A percentile compares a stretch with the other conserved stretches of the same genome.
These are phyloP conservation scores for Alternaria arborescens DNA, from an alignment of 2,329 filamentous ascomycete species.

Conservation along the genomic window DNA sequence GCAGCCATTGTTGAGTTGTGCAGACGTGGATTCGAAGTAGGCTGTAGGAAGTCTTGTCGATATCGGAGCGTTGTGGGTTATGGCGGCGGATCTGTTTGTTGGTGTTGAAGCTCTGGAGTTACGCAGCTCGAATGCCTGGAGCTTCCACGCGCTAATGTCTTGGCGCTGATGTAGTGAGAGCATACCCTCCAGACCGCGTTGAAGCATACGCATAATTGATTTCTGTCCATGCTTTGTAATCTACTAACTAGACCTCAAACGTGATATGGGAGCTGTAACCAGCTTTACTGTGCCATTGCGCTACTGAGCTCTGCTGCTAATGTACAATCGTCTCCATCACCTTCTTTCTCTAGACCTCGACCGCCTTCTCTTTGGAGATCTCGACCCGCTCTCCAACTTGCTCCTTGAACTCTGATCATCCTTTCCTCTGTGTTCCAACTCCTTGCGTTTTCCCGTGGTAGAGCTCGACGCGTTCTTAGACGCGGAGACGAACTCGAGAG, in stretches of 20 bases:
- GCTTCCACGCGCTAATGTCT: constrained; percentile 18
- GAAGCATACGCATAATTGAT: not conserved
- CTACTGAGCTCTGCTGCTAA: not conserved
- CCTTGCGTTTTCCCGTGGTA: constrained; percentile 40
- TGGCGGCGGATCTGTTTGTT: constrained; percentile 23
- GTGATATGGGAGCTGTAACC: too few relatives aligned
- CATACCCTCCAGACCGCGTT: not conserved
- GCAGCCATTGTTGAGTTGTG: constrained; percentile 59
- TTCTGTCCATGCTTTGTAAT: not conserved
- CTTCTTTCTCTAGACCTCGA: constrained; percentile 32
- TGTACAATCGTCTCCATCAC: constrained; percentile 8
- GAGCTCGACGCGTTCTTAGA: constrained; percentile 32
- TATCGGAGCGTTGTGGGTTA: constrained; percentile 22
- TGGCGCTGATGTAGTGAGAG: constrained; percentile 18
- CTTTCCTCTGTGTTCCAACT: constrained; percentile 41
- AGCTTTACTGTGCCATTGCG: not conserved
- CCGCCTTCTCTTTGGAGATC: constrained; percentile 44
- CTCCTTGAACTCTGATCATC: constrained; percentile 28
- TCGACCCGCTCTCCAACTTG: constrained; percentile 32
- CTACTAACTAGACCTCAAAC: not conserved
- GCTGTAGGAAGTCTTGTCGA: constrained; percentile 16
- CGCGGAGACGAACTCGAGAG: constrained; percentile 48
- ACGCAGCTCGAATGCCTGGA: constrained; percentile 35
- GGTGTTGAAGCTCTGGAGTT: constrained; percentile 38
- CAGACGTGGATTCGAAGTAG: not conserved